Percentiles rank a stretch among this genome's conserved stretches.
These are phyloP conservation scores for Sphagnum fallax DNA, from an alignment of 228 moss, liverwort and hornwort genomes.

Conservation along the genomic window DNA sequence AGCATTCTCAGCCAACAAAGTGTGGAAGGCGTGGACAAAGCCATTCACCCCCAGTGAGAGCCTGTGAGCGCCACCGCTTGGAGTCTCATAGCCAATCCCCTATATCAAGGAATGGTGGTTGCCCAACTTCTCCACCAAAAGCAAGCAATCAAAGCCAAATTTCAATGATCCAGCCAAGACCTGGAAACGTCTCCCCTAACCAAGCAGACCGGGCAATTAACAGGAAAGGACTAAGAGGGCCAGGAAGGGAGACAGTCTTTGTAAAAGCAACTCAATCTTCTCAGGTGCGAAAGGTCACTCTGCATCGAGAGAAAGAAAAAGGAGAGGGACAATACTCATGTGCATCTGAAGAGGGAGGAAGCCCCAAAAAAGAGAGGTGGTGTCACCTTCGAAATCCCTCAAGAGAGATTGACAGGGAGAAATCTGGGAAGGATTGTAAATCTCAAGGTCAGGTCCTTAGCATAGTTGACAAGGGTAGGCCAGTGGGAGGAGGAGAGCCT, in stretches of 20 bases:
- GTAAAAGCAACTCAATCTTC: background rate
- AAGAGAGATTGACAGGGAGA: conserved; percentile 20
- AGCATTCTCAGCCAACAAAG: conserved; percentile 16
- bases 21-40: conserved; percentile 10
- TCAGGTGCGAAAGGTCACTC: conserved; percentile 2
- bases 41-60: background rate
- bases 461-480: conserved; percentile 13
- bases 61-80: background rate
- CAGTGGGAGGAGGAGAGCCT: conserved; percentile 18
- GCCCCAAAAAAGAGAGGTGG: conserved; percentile 16
- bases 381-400: background rate
- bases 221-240: conserved; percentile 2
- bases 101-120: background rate
- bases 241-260: background rate
- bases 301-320: background rate
- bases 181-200: conserved; percentile 18
- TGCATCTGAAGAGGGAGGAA: conserved; percentile 15
- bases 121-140: conserved; percentile 26
- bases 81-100: conserved; percentile 7
- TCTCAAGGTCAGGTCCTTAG: conserved; percentile 4
- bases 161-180: conserved; percentile 1
- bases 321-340: background rate
- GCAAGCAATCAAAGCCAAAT: conserved; percentile 13
- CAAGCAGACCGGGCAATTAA: conserved; percentile 12
- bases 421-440: conserved; percentile 13